Percentiles rank a stretch among this genome's conserved stretches.
Evolutionary conservation across 805 yeast species (phyloP).

Genomic region (Lachancea dasiensis): DNA sequence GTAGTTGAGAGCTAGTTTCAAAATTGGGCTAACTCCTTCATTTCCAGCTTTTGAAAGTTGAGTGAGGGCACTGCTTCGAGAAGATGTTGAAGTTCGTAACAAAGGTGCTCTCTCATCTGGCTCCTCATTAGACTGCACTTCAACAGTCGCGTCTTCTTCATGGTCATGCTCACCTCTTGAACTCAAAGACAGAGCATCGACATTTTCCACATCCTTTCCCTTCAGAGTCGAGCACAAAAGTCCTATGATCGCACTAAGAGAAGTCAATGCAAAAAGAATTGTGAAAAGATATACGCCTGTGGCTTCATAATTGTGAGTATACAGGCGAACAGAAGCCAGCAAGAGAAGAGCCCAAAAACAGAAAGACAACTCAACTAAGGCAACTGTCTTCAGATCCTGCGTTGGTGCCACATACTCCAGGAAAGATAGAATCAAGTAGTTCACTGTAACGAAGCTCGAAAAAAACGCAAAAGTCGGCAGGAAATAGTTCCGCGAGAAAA

Average conservation of each 20-base stretch:
- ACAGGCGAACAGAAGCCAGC: slow-evolving; percentile 44
- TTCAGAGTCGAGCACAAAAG: slow-evolving; percentile 23
- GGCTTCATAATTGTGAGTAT: slow-evolving; percentile 38
- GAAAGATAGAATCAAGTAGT: slow-evolving; percentile 47
- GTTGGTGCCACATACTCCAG: slow-evolving; percentile 38
- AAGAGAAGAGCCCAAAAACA: slow-evolving; percentile 53
- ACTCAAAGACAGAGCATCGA: background rate
- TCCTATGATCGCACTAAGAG: slow-evolving; percentile 47
- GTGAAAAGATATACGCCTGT: slow-evolving; percentile 49
- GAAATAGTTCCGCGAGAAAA: slow-evolving; percentile 46
- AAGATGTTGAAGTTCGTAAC: slow-evolving; percentile 15
- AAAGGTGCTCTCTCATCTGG: slow-evolving; percentile 34
- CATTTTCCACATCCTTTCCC: background rate
- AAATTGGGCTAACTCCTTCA: background rate
- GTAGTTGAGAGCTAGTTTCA: slow-evolving; percentile 44
- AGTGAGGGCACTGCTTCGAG: slow-evolving; percentile 10
- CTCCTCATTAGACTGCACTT: slow-evolving; percentile 1
- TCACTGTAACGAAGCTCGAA: slow-evolving; percentile 44
- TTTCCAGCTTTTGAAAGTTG: slow-evolving; percentile 3
- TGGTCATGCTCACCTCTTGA: too few relatives aligned
- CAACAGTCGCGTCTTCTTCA: background rate
- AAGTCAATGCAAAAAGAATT: slow-evolving; percentile 40
- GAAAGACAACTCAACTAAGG: slow-evolving; percentile 48
- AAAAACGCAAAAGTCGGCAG: slow-evolving; percentile 46
- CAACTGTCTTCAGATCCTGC: slow-evolving; percentile 54